Evolutionary conservation across 2,329 filamentous ascomycete species (phyloP).

Genomic region (Phyllosticta paracitricarpa): DNA sequence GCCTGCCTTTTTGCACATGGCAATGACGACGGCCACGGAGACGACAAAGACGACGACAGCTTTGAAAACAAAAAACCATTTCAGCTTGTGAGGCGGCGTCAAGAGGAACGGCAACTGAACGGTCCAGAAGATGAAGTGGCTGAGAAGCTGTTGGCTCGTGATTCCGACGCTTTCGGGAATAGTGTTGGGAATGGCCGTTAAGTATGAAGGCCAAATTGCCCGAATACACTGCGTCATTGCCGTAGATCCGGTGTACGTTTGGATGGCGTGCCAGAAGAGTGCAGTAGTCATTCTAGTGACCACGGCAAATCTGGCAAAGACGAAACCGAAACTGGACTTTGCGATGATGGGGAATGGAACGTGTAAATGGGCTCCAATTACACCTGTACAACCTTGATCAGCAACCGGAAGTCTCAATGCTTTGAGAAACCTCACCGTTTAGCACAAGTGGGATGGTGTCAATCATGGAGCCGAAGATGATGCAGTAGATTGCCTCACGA

Average conservation of each 20-base stretch:
- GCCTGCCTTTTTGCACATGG: conserved; percentile 17
- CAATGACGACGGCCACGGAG: conserved; percentile 15
- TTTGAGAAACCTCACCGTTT: conserved; percentile 13
- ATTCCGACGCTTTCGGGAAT: conserved; percentile 34
- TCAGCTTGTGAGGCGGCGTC: conserved; percentile 18
- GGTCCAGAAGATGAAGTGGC: conserved; percentile 19
- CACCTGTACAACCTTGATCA: not conserved
- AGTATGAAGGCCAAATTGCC: conserved; percentile 32
- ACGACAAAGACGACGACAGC: conserved; percentile 11
- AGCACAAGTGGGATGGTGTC: conserved; percentile 16
- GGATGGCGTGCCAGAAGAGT: conserved; percentile 3
- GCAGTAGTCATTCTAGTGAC: not conserved
- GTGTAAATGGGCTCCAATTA: not conserved
- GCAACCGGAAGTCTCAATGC: not conserved
- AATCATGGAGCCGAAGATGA: conserved; percentile 24
- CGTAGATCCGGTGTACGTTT: conserved; percentile 12
- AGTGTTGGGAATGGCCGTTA: conserved; percentile 32
- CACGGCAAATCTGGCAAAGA: not conserved
- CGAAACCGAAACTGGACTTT: not conserved
- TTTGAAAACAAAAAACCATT: conserved; percentile 14
- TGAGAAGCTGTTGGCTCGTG: conserved; percentile 23
- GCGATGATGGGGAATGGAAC: not conserved
- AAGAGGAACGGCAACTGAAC: conserved; percentile 21
- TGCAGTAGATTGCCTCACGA: conserved; percentile 26
- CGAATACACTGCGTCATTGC: conserved; percentile 17